phyloP scores from a whole-genome alignment of 1,284 basidiomycete genomes.

The Malassezia arunalokei region DNA sequence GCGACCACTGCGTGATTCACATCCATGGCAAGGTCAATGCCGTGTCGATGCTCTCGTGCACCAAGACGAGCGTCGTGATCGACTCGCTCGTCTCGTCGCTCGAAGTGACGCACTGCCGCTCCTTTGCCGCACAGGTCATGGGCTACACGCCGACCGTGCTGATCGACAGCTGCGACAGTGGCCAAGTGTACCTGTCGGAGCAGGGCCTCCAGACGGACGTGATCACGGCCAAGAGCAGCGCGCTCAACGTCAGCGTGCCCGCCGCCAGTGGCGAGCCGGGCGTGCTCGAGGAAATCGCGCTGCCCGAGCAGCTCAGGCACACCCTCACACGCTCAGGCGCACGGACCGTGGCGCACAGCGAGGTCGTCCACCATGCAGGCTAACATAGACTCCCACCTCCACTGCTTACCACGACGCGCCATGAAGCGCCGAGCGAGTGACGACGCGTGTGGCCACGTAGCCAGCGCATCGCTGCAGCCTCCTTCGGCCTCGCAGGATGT shows the following conservation, averaged over 20 bases:
- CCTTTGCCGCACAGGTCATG: constrained; percentile 83
- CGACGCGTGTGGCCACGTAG: constrained; percentile 12
- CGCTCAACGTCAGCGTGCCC: constrained; percentile 82
- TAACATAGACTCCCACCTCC: constrained; percentile 4
- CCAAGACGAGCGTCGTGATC: constrained; percentile 74
- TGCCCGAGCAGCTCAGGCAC: constrained; percentile 93
- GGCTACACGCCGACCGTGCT: constrained; percentile 82
- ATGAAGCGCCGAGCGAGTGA: constrained; percentile 9
- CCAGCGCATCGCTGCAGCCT: constrained; percentile 21
- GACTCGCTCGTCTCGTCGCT: constrained; percentile 82
- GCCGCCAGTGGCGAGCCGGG: constrained; percentile 79
- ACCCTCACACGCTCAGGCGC: constrained; percentile 58
- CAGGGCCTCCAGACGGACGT: constrained; percentile 70
- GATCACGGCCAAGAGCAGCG: constrained; percentile 85
- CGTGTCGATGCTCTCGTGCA: constrained; percentile 75
- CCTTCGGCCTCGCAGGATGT: constrained; percentile 47
- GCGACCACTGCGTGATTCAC: constrained; percentile 75
- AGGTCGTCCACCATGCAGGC: constrained; percentile 37
- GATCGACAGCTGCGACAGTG: constrained; percentile 85
- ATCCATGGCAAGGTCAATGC: constrained; percentile 93
- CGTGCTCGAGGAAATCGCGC: constrained; percentile 73
- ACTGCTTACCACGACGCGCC: background rate
- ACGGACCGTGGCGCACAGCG: constrained; percentile 49
- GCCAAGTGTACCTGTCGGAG: constrained; percentile 84
- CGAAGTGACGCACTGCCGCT: constrained; percentile 76